Base-by-base conservation (phyloP, 306 rosid species). In the Cyclanthera cordifolia region DNA sequence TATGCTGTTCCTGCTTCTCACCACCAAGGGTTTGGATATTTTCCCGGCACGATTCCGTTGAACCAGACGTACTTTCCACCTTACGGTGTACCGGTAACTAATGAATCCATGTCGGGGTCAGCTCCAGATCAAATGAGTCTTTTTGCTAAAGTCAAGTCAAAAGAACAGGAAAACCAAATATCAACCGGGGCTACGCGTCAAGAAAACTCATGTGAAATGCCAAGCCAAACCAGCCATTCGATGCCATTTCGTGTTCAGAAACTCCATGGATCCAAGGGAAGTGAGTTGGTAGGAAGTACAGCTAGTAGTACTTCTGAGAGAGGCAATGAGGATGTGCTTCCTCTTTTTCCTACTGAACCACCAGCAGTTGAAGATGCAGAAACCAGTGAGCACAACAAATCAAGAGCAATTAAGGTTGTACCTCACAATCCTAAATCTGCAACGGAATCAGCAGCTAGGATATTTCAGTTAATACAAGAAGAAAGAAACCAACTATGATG, bases 401-500 rank as follows among this genome's bases (percentile, higher is more conserved):
- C 84, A 8, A 60, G 74, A 43, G 89, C 80, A 5, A 85, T 91
- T 61, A 88, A 81, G 82, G 96, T 84, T 73, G 66, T 82, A 65
- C 96, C 97, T 53, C 86, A 81, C 64, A 84, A 87, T 85, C 79
- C 84, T 41, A 79, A 70, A 79, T 73, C 85, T 39, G 90, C 95
- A 57, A 83, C 80, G 47, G 91, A 88, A 78, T 86, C 91, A 49
- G 96, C 90, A n/a, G 87, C 88, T 20, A 66, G 89, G 45, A 85
- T 91, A 76, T 88, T 85, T 75, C 82, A 68, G 80, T 85, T 88
- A 71, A 81, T 91, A 83, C 91, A 86, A 74, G 95, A 88, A 75
- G 97, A 85, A 73, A 91, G 87, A 80, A 91, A 80, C 75, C 66
- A 74, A 75, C 45, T 81, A 77, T 77, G 73, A 76, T 66, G 39